Conservation (phyloP, 805 yeast species). For the Metschnikowia henanensis region DNA sequence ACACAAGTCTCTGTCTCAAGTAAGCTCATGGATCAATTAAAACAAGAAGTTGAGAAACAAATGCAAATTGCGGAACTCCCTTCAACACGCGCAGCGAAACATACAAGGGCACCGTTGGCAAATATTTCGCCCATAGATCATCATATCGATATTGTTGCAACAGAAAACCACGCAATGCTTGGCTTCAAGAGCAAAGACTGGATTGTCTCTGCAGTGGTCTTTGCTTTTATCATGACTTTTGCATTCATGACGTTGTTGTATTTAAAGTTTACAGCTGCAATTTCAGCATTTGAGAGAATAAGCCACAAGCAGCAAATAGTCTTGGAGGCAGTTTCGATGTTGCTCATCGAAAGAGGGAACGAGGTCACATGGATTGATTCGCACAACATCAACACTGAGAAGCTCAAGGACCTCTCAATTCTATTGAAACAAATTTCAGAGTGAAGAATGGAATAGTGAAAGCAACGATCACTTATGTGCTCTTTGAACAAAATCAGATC, state of each 20-base stretch:
- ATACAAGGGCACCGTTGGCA: neutral
- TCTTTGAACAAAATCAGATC: too few relatives aligned
- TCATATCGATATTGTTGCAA: neutral
- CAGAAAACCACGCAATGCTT: neutral
- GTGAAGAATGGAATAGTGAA: too few relatives aligned
- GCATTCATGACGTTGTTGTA: neutral
- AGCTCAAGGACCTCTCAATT: too few relatives aligned
- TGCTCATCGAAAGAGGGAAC: too few relatives aligned
- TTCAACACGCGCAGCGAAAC: neutral
- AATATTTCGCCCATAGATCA: neutral
- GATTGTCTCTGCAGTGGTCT: neutral
- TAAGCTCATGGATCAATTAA: slow-evolving; percentile 48
- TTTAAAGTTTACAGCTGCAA: neutral
- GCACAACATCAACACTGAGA: too few relatives aligned
- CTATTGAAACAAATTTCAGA: too few relatives aligned
- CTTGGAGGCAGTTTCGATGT: neutral
- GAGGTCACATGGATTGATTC: too few relatives aligned
- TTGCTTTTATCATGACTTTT: neutral
- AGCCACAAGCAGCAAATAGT: neutral
- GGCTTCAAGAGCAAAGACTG: neutral
- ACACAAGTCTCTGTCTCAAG: slow-evolving; percentile 70
- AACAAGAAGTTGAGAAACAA: slow-evolving; percentile 29
- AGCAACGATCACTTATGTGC: too few relatives aligned
- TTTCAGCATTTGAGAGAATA: too few relatives aligned
- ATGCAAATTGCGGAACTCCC: slow-evolving; percentile 5